Evolutionary conservation across 176 grass and related monocot genomes (phyloP), one percentile per base, ranked within the genome.

Genomic region (Bothriochloa decipiens): DNA sequence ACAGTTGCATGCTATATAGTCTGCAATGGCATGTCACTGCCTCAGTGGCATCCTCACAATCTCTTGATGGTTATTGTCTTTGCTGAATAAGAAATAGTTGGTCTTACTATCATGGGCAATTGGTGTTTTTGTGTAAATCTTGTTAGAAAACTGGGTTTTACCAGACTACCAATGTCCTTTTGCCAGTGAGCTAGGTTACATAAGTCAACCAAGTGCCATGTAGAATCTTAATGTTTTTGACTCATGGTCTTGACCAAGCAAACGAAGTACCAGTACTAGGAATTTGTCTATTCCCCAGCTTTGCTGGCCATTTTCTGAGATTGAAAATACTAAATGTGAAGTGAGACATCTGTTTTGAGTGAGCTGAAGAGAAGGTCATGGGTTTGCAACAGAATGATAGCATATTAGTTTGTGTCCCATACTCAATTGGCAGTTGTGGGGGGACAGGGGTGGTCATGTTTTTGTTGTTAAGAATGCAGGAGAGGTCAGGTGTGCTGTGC

Each of bases 41-140:
- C 17, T 55, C 18, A 1, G 7, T 58, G 11, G 15, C 14, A 63
- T 26, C 37, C 26, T 72, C 14, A 32, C 12, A 74, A 47, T 28
- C 4, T 50, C 14, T 55, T 11, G 18, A 28, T 9, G 37, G 58
- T 78, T 43, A 1, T 26, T 13, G 15, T 22, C n/a, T 84, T 52
- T 42, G 23, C 35, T 13, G 4, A 18, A 58, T 9, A n/a, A 61
- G 32, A 42, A 65, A 74, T 26, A 63, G 49, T 32, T 76, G 14
- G 57, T 28, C 60, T 41, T 33, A 23, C 23, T 66, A 0, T 42
- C 26, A 42, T 46, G 57, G 68, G 6, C 0, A 39, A 36, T 53
- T 80, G 57, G 26, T 29, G 20, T 11, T n/a, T 49, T 53, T 84
- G 33, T n/a, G 23, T 45, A 53, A 41, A 85, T 14, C 4, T 78